Conservation (phyloP, 148 eudicot species). For the Persicaria tinctoria region DNA sequence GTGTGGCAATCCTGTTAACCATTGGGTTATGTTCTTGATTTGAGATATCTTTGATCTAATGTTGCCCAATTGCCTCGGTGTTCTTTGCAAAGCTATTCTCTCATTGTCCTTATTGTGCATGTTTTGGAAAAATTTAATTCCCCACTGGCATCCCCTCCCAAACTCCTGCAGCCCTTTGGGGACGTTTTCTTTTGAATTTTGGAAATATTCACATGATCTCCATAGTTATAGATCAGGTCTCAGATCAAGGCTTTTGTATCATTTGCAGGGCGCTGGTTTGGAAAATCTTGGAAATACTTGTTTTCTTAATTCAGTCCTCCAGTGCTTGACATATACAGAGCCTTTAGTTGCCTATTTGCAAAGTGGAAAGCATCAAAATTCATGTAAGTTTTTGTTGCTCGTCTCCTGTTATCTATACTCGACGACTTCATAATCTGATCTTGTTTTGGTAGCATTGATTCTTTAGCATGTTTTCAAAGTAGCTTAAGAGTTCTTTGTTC, state of each 20-base stretch:
- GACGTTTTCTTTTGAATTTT: background rate
- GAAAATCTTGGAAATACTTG: constrained; percentile 92
- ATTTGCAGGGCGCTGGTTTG: constrained; percentile 80
- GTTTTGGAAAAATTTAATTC: background rate
- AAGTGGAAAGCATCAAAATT: constrained; percentile 81
- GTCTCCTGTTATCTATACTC: background rate
- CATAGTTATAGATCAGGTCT: background rate
- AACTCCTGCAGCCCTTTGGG: background rate
- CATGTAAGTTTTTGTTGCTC: constrained; percentile 52
- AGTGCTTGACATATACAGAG: constrained; percentile 90
- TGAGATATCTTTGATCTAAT: background rate
- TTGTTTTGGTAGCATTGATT: background rate
- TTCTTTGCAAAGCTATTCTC: background rate
- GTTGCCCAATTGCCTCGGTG: background rate
- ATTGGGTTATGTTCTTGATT: background rate
- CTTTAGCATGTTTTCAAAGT: background rate
- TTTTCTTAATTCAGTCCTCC: constrained; percentile 80
- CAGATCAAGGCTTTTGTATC: background rate
- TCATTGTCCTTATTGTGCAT: background rate
- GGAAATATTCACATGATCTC: background rate
- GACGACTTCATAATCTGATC: background rate
- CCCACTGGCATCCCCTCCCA: background rate
- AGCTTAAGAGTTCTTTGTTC: background rate
- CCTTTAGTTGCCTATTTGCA: constrained; percentile 86
- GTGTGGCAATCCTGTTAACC: background rate